Base-by-base conservation (phyloP, 345 rosid genomes). In the Anastatica hierochuntica region DNA sequence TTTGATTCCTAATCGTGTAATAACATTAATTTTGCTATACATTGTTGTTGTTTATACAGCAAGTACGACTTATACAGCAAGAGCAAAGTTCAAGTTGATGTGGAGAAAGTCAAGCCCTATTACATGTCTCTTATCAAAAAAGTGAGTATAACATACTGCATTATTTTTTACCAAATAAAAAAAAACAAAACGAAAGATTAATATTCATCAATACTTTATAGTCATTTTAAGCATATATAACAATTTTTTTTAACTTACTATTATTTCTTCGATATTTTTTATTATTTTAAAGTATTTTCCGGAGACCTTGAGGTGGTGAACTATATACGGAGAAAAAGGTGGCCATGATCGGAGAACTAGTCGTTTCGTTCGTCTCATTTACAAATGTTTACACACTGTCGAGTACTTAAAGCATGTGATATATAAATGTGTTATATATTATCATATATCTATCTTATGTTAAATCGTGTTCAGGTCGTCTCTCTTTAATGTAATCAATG, bases 21-120 rank as follows among this genome's bases (percentile, higher is more conserved):
- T 14, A 37, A 11, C 37, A 14, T 3, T 21, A 48, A 24, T 15
- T 46, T 15, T 46, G 35, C 3, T 39, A 10, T 26, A 36, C 15
- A 6, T 57, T 1, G 37, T 24, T 68, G 4, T 29, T 7, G 33
- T 29, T 48, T 15, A n/a, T 55, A 42, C 76, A 80, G 87, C 76
- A 83, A 80, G 37, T 83, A 76, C 63, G 87, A 83, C 43, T 77
- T 80, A 2, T 78, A 80, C 59, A 80, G 81, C 72, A 80, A 78
- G 72, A 80, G 83, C 73, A 80, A 77, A 58, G 79, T 75, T 13
- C 72, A 70, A 1, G 63, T 81, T 16, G 79, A 81, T 42, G 83
- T 81, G 11, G 85, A 77, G 46, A 57, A 72, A 40, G 85, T 78
- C 14, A 80, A 77, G 51, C 83, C 92, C 0, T 80, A 78, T 43